Conservation (phyloP, 768 basidiomycete genomes). For the Tylopilus felleus region DNA sequence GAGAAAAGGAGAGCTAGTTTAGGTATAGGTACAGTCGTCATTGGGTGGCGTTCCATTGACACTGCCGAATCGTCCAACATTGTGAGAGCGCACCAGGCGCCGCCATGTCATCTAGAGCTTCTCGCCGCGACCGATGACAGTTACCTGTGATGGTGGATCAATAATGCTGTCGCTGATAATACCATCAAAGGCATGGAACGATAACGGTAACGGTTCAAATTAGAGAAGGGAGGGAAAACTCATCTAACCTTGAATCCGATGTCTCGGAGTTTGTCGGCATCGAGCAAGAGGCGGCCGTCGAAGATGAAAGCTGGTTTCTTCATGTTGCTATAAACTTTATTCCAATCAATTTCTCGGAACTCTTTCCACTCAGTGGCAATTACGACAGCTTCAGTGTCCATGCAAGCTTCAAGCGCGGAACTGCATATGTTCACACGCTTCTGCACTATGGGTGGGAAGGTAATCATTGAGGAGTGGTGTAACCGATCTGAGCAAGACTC, state of each 20-base stretch:
- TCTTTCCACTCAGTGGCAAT: conserved; percentile 98
- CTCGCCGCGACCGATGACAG: conserved; percentile 57
- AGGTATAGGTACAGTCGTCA: conserved; percentile 2
- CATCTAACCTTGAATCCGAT: conserved; percentile 83
- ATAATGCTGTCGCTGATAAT: conserved; percentile 4
- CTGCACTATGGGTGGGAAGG: conserved; percentile 54
- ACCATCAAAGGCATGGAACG: conserved; percentile 3
- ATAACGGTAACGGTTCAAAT: background rate
- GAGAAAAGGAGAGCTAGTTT: background rate
- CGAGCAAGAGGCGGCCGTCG: conserved; percentile 86
- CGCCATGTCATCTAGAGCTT: conserved; percentile 8
- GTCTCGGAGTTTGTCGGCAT: conserved; percentile 69
- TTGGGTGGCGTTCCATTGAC: conserved; percentile 9
- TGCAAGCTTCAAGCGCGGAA: conserved; percentile 85
- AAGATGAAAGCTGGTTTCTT: conserved; percentile 99
- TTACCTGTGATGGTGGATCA: conserved; percentile 38
- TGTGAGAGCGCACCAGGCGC: background rate
- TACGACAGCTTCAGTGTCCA: conserved; percentile 86
- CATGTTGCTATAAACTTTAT: conserved; percentile 79
- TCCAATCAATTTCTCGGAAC: conserved; percentile 92
- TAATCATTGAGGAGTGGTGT: background rate
- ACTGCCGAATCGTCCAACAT: background rate
- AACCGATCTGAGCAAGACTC: background rate
- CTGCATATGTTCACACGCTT: conserved; percentile 78
- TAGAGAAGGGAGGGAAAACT: background rate